Base-by-base conservation (phyloP, 352 stramenopile species). In the Globisporangium carolinianum region DNA sequence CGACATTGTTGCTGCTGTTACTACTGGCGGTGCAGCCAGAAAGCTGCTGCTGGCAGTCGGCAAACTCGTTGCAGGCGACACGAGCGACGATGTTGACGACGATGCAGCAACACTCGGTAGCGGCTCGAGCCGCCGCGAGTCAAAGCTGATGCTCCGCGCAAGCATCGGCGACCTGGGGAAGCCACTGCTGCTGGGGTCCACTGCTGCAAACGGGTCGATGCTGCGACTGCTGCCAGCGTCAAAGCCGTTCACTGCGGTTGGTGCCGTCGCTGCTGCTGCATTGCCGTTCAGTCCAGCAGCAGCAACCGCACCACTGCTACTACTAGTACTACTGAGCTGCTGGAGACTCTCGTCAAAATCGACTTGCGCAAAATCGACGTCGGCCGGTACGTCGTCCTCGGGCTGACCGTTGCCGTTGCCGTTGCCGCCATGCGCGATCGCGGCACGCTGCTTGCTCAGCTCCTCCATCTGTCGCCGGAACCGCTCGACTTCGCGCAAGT, bases 391-490 rank as follows among this genome's bases (percentile, higher is more conserved):
- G 18, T 63, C 68, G 0, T 80, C 75, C 11, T 65, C 78, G 52
- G 76, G 87, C 58, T 79, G 73, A 55, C 86, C 71, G 10, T 75
- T 61, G 38, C 38, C 10, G 17, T 64, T 46, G 39, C 39, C 7
- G 11, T 43, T 8, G 7, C 11, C 39, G 39, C 7, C 7, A 47
- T 35, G 49, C 10, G 79, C 77, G 36, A 87, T 86, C 18, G 79
- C 81, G 32, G 77, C 76, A 41, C 82, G 73, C 50, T 91, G 83
- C 53, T 89, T 85, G 60, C 90, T 81, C 49, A 94, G 77, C 52
- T 94, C 79, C 55, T 91, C 76, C 78, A 94, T 91, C 53, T 91
- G 89, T 59, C 83, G 82, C 18, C 79, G 72, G 42, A 91, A 91
- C 0, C 79, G 78, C 63, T 91, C 81, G 47, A 94, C 83, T 68